Conservation (phyloP, 768 basidiomycete species). For the Lentinula raphanica region DNA sequence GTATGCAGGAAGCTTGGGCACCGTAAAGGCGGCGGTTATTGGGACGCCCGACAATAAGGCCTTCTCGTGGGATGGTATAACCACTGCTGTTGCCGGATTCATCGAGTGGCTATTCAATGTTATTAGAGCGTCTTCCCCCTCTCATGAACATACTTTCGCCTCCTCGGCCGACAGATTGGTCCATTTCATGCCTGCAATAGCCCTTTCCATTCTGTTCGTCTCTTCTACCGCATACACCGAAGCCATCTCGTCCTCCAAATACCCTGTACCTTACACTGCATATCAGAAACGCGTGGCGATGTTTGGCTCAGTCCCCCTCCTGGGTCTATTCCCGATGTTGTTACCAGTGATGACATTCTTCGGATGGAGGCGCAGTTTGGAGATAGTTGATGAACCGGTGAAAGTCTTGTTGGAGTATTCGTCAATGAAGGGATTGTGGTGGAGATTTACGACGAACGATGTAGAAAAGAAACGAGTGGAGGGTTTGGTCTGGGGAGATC, state of each 20-base stretch:
- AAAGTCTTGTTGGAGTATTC: background rate
- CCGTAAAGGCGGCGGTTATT: constrained; percentile 9
- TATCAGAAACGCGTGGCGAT: constrained; percentile 80
- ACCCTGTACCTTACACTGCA: constrained; percentile 59
- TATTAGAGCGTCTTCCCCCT: background rate
- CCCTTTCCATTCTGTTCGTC: constrained; percentile 67
- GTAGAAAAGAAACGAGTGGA: background rate
- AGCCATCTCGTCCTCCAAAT: constrained; percentile 70
- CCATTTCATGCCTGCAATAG: constrained; percentile 41
- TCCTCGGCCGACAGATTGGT: background rate
- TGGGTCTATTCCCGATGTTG: background rate
- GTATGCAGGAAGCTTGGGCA: constrained; percentile 3
- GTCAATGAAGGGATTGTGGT: constrained; percentile 1
- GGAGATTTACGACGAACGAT: constrained; percentile 17
- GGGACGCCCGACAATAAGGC: constrained; percentile 12
- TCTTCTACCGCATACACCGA: constrained; percentile 80
- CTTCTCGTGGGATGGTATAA: constrained; percentile 19
- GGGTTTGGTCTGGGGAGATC: background rate
- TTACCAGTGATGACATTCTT: background rate
- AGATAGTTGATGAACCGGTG: background rate
- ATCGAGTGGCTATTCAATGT: background rate
- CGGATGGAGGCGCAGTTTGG: background rate
- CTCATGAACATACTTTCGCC: background rate
- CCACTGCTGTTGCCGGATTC: constrained; percentile 28
- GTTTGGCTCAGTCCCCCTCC: constrained; percentile 41